Base-by-base conservation (phyloP, 257 asterid species). In the Lycium ferocissimum region DNA sequence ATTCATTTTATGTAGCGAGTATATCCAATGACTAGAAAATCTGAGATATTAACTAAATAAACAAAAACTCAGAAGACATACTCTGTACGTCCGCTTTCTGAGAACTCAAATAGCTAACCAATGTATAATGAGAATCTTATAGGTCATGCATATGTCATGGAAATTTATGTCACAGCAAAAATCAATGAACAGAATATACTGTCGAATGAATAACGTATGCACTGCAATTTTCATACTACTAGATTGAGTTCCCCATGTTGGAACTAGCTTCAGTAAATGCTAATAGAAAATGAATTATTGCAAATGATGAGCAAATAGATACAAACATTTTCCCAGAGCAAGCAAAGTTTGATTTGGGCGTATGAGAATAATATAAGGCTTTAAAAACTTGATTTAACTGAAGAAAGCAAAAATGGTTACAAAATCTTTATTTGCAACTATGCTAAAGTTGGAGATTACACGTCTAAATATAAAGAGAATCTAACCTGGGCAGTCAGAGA, bases 401-500 rank as follows among this genome's bases (percentile, higher is more conserved):
- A 66, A 66, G 73, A 66, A 66, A 2, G 47, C 22, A 35, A 37
- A 67, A 67, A 6, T 37, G 13, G 76, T 37, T 67, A 66, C 17
- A 13, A 66, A n/a, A 49, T 57, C 14, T 75, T 75, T 49, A 22
- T 13, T 22, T 75, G 20, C 62, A 75, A 22, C 54, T 49, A 75
- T 49, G 81, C 73, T 65, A 35, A 0, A 22, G n/a, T 10, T 80
- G 9, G 26, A 53, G 65, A 14, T 78, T 53, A 53, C 26, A 8
- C 15, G 4, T 53, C n/a, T 9, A 45, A 53, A 18, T 59, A 57
- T 6, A 58, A 58, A n/a, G 6, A 81, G 67, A 66, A 80, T 86
- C 87, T 13, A 76, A 94, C 99, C 98, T 92, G 97, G 37, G 94
- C 90, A 87, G 92, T 90, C n/a, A 96, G 87, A 18, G 91, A 90